Percentiles rank a stretch among this genome's conserved stretches.
Conservation (phyloP, 2,329 filamentous ascomycete species). For the Calonectria montana region DNA sequence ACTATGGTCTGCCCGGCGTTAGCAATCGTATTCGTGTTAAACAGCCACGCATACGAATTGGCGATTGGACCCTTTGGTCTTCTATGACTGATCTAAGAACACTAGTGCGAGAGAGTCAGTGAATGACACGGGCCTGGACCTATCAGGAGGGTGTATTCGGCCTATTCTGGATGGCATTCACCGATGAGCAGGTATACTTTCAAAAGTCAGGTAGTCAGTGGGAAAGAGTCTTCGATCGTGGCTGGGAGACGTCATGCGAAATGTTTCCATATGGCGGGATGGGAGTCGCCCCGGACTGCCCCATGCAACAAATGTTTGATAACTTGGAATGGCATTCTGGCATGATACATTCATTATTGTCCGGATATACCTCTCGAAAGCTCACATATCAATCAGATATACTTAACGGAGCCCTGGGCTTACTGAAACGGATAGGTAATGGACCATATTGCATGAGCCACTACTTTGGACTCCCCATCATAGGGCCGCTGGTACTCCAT, state of each 20-base stretch:
- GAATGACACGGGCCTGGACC: slow-evolving; percentile 26
- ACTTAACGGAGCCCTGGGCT: slow-evolving; percentile 15
- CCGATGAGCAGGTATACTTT: slow-evolving; percentile 28
- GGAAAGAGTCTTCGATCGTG: slow-evolving; percentile 14
- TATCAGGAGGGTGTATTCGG: slow-evolving; percentile 21
- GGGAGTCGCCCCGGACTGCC: slow-evolving; percentile 7
- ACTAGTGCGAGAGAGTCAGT: slow-evolving; percentile 9
- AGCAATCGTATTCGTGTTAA: slow-evolving; percentile 11
- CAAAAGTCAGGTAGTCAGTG: slow-evolving; percentile 20
- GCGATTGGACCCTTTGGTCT: slow-evolving; percentile 23
- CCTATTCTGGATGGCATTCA: slow-evolving; percentile 24
- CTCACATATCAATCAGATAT: slow-evolving; percentile 20
- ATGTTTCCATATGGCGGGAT: slow-evolving; percentile 24
- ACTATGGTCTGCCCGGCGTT: slow-evolving; percentile 23
- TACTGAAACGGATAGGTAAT: slow-evolving; percentile 21
- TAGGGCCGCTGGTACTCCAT: slow-evolving; percentile 18
- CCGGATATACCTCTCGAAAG: slow-evolving; percentile 5
- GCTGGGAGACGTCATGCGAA: slow-evolving; percentile 21
- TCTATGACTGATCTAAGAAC: slow-evolving; percentile 17
- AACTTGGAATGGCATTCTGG: slow-evolving; percentile 15
- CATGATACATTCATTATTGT: not conserved
- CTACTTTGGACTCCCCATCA: slow-evolving; percentile 22
- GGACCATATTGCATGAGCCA: slow-evolving; percentile 23
- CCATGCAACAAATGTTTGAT: slow-evolving; percentile 18
- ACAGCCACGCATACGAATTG: slow-evolving; percentile 17